Conservation (phyloP, 2,329 filamentous ascomycete species). For the Clarireedia sp. region DNA sequence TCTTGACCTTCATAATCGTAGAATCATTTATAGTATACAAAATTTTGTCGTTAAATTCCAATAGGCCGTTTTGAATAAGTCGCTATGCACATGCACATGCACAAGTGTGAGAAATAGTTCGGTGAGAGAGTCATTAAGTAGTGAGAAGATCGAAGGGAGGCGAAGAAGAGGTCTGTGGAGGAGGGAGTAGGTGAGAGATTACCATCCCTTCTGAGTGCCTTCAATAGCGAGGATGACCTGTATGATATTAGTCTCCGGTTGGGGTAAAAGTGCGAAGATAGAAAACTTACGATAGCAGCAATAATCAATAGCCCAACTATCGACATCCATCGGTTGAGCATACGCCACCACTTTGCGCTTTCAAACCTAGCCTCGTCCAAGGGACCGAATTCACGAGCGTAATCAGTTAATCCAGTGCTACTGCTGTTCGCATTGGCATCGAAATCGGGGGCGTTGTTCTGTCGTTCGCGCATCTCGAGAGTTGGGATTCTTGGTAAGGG, state of each 20-base stretch:
- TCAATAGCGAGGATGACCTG: slow-evolving; percentile 25
- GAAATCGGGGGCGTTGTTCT: slow-evolving; percentile 27
- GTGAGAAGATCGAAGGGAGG: not conserved
- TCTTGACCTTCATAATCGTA: not conserved
- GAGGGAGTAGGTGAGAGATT: not conserved
- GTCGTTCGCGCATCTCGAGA: slow-evolving; percentile 42
- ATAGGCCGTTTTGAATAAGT: not conserved
- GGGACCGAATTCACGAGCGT: slow-evolving; percentile 23
- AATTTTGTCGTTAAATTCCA: not conserved
- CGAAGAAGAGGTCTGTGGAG: not conserved
- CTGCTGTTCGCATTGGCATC: slow-evolving; percentile 10
- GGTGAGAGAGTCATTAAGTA: not conserved
- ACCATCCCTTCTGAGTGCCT: slow-evolving; percentile 20
- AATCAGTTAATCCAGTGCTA: slow-evolving; percentile 21
- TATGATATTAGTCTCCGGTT: slow-evolving; percentile 1
- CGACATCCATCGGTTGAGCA: slow-evolving; percentile 54
- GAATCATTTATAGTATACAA: not conserved
- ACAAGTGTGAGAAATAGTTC: no score
- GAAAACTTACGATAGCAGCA: slow-evolving; percentile 42
- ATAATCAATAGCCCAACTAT: slow-evolving; percentile 48
- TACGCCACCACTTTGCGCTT: slow-evolving; percentile 58
- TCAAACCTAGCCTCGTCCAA: slow-evolving; percentile 33
- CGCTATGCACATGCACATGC: not conserved
- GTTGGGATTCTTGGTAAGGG: slow-evolving; percentile 57
- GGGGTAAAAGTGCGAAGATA: not conserved